Evolutionary conservation across 2,329 filamentous ascomycete species (phyloP).

Genomic region (Fusarium siculi): DNA sequence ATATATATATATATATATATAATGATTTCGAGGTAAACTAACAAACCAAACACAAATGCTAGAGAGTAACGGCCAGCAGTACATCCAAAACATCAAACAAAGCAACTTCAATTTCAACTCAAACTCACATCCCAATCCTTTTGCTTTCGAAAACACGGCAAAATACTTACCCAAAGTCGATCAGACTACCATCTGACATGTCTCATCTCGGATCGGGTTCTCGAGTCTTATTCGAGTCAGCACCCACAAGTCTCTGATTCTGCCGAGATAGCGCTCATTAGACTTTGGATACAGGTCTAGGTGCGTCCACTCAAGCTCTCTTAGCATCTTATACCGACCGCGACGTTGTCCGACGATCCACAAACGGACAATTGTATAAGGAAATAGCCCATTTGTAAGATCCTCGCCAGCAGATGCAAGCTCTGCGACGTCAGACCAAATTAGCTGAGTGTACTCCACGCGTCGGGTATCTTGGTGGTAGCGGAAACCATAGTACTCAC

Average conservation of each 20-base stretch:
- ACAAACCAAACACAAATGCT: not conserved
- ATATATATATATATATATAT: too few species aligned
- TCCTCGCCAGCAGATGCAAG: not conserved
- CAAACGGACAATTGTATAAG: slow-evolving; percentile 7
- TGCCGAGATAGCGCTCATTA: not conserved
- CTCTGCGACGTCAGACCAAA: slow-evolving; percentile 8
- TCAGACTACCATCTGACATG: not conserved
- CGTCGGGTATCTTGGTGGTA: slow-evolving; percentile 2
- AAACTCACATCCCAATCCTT: not conserved
- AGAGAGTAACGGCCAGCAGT: not conserved
- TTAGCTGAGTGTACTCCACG: slow-evolving; percentile 20
- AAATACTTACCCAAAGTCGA: not conserved
- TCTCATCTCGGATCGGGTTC: not conserved
- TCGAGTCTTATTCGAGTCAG: slow-evolving; percentile 6
- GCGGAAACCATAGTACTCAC: slow-evolving; percentile 34
- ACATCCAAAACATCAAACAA: not conserved
- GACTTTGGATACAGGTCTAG: not conserved
- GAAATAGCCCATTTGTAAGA: not conserved
- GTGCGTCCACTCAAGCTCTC: slow-evolving; percentile 13
- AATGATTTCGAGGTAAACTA: too few species aligned
- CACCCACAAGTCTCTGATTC: slow-evolving; percentile 12
- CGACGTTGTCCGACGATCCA: slow-evolving; percentile 23
- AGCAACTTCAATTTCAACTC: not conserved
- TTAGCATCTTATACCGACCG: not conserved
- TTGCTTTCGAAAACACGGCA: not conserved